These are phyloP conservation scores for Lasiosphaeris hirsuta DNA, from an alignment of 495 filamentous ascomycete species.

Conservation along the genomic window DNA sequence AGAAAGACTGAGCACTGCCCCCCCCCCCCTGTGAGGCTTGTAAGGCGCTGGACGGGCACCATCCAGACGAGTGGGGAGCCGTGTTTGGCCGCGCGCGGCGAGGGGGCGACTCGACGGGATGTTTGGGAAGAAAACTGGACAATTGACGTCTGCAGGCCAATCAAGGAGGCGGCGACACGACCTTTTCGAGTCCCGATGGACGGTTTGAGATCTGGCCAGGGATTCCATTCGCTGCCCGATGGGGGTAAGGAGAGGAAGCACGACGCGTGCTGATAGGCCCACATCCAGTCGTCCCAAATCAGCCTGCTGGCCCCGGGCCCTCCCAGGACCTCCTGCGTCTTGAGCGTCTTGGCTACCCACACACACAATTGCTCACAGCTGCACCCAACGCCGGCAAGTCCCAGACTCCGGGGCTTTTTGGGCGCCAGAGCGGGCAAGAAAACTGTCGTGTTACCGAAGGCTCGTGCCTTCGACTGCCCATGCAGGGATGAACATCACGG, in stretches of 20 bases:
- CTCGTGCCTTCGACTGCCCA: constrained; percentile 5
- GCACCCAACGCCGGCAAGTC: not conserved
- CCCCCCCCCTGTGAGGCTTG: constrained; percentile 1
- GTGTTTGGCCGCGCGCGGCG: constrained; percentile 1
- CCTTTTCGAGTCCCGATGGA: constrained; percentile 11
- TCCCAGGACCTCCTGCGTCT: constrained; percentile 11
- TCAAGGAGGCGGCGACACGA: constrained; percentile 9
- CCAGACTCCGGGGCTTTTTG: not conserved
- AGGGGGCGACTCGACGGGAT: not conserved
- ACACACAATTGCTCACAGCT: no score
- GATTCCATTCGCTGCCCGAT: constrained; percentile 13
- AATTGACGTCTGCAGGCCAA: constrained; percentile 10
- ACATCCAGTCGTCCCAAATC: constrained; percentile 16
- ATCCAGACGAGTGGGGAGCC: constrained; percentile 1
- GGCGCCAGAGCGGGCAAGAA: not conserved
- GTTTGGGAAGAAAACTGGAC: not conserved
- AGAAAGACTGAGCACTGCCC: not conserved
- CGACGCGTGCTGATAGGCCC: constrained; percentile 25
- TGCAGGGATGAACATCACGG: constrained; percentile 21
- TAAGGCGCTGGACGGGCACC: not conserved
- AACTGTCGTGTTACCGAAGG: not conserved
- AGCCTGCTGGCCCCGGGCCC: constrained; percentile 15
- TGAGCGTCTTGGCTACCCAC: constrained; percentile 8
- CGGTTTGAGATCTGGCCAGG: constrained; percentile 17
- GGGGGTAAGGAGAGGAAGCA: not conserved